These are phyloP conservation scores for Knoxia roxburghii DNA, from an alignment of 257 asterid genomes.

Conservation along the genomic window DNA sequence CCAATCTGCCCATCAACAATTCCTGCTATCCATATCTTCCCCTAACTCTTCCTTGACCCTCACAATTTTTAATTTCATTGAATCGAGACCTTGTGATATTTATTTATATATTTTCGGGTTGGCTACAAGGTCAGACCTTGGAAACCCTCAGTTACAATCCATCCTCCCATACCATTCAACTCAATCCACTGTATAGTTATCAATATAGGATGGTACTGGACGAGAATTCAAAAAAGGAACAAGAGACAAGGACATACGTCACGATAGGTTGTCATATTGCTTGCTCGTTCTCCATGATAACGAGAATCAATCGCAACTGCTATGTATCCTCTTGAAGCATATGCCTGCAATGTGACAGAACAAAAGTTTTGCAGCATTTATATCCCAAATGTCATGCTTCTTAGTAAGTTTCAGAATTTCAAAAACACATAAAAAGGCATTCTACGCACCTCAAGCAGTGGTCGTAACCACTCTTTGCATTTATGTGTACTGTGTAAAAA, in stretches of 20 bases:
- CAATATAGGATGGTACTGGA: neutral
- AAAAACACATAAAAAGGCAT: conserved; percentile 11
- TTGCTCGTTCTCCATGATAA: conserved; percentile 94
- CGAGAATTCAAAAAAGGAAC: conserved; percentile 2
- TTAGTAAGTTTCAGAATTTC: conserved; percentile 12
- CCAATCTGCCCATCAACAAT: neutral
- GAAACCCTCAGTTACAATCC: no score
- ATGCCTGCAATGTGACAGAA: conserved; percentile 51
- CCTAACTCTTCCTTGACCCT: neutral
- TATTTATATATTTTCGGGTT: no score
- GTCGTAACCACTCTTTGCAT: conserved; percentile 89
- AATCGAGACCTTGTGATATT: neutral
- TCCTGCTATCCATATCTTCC: neutral
- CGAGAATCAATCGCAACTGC: conserved; percentile 93
- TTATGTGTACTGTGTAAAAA: conserved; percentile 85
- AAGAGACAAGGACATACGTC: conserved; percentile 43
- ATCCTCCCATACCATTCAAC: no score
- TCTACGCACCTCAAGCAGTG: conserved; percentile 69
- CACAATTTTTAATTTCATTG: no score
- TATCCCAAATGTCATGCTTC: neutral
- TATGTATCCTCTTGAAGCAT: conserved; percentile 84
- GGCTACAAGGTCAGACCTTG: no score
- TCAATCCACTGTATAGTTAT: neutral
- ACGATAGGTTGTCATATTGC: conserved; percentile 62
- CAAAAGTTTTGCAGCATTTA: conserved; percentile 11